Conservation (phyloP, 2,329 filamentous ascomycete species). For the Falciphora oryzae region DNA sequence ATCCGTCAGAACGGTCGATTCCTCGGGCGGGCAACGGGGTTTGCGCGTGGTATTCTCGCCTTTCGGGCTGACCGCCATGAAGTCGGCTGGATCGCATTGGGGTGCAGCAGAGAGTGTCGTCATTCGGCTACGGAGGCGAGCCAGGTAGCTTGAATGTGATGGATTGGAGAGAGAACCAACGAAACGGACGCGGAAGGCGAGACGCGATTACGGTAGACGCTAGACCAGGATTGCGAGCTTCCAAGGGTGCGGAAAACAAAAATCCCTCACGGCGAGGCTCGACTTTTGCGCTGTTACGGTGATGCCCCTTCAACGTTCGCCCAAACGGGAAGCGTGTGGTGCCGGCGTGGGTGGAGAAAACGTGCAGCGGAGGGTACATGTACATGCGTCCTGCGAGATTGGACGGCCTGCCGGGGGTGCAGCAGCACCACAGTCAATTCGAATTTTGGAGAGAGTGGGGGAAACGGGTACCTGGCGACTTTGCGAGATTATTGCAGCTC, state of each 20-base stretch:
- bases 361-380: slow-evolving; percentile 19
- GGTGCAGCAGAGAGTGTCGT: neutral
- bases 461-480: slow-evolving; percentile 20
- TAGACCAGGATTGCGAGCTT: neutral
- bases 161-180: neutral
- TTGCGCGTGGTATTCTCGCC: no score
- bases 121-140: neutral
- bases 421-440: neutral
- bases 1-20: no score
- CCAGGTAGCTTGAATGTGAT: neutral
- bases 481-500: slow-evolving; percentile 24
- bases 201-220: slow-evolving; percentile 1
- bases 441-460: slow-evolving; percentile 13
- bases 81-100: neutral
- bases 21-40: no score
- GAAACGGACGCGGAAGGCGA: neutral
- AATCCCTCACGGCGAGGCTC: slow-evolving; percentile 7
- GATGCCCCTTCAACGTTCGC: neutral
- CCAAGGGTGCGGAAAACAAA: slow-evolving; percentile 1
- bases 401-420: slow-evolving; percentile 17
- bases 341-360: neutral
- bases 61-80: neutral
- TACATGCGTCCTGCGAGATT: slow-evolving; percentile 21
- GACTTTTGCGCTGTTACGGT: neutral
- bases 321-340: neutral